Evolutionary conservation across 2,329 filamentous ascomycete species (phyloP).

Genomic region (Cytospora paraplurivora): DNA sequence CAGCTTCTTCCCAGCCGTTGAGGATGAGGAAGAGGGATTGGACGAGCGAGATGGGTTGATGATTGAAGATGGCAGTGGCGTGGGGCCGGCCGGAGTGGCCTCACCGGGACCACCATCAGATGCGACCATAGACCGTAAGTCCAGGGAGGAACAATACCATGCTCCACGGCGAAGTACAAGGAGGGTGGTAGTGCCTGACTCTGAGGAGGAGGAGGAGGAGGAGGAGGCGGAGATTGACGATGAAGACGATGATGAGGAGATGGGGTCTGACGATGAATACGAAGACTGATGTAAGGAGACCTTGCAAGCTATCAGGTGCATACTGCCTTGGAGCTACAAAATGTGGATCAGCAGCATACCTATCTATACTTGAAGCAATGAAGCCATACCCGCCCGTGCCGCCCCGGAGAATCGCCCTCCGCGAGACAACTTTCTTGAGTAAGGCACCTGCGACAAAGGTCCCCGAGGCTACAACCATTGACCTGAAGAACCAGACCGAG

Average conservation of each 20-base stretch:
- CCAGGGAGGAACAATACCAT: not conserved
- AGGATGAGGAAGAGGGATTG: conserved; percentile 42
- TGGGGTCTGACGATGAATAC: conserved; percentile 26
- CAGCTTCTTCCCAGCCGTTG: conserved; percentile 49
- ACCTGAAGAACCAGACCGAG: too few relatives aligned
- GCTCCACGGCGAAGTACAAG: conserved; percentile 12
- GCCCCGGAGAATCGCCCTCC: too few relatives aligned
- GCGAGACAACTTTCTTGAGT: too few relatives aligned
- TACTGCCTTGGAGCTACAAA: not conserved
- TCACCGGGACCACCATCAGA: conserved; percentile 9
- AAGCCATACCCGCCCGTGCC: too few relatives aligned
- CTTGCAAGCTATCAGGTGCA: not conserved
- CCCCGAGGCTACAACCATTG: too few relatives aligned
- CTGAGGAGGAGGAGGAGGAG: conserved; percentile 34
- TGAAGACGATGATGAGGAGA: conserved; percentile 30
- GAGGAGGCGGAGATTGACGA: conserved; percentile 31
- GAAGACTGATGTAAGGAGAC: conserved; percentile 21
- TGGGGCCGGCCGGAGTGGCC: conserved; percentile 33
- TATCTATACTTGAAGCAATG: too few relatives aligned
- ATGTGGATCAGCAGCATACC: not conserved
- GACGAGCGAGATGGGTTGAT: conserved; percentile 38
- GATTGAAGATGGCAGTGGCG: conserved; percentile 40
- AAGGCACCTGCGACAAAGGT: too few relatives aligned
- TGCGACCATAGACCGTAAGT: not conserved
- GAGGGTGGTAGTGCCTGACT: conserved; percentile 15